Conservation (phyloP, 176 grass and related monocot species). For the Dendrocalamus sinicus region DNA sequence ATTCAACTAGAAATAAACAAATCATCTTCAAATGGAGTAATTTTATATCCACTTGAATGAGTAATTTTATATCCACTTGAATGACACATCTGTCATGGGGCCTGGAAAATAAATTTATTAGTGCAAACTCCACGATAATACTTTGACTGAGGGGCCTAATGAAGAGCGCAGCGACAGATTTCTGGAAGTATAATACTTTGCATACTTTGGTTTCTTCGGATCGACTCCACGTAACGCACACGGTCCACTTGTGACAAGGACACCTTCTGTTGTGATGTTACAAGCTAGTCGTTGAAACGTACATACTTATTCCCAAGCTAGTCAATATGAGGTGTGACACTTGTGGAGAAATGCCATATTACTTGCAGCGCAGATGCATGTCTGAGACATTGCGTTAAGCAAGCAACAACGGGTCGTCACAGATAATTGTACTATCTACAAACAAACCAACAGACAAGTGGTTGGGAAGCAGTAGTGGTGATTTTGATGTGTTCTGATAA, state of each 20-base stretch:
- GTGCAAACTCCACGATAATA: background rate
- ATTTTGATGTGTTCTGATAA: background rate
- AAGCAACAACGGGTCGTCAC: background rate
- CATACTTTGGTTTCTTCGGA: background rate
- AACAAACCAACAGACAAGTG: background rate
- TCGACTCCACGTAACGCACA: background rate
- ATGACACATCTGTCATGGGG: background rate
- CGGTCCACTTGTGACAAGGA: slow-evolving; percentile 22
- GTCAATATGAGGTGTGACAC: slow-evolving; percentile 15
- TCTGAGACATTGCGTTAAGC: slow-evolving; percentile 27
- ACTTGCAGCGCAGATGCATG: background rate
- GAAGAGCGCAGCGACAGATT: background rate
- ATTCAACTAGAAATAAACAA: background rate
- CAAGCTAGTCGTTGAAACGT: background rate
- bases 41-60: background rate
- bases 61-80: background rate
- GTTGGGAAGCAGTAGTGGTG: background rate
- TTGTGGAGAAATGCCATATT: background rate
- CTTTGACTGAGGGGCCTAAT: background rate
- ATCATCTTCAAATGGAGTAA: background rate
- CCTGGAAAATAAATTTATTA: background rate
- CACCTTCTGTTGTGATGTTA: slow-evolving; percentile 7
- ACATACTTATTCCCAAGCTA: background rate
- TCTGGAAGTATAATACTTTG: background rate
- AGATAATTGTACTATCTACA: background rate